Base-by-base conservation (phyloP, 495 filamentous ascomycete genomes). In the Hypoxylon crocopeplum region DNA sequence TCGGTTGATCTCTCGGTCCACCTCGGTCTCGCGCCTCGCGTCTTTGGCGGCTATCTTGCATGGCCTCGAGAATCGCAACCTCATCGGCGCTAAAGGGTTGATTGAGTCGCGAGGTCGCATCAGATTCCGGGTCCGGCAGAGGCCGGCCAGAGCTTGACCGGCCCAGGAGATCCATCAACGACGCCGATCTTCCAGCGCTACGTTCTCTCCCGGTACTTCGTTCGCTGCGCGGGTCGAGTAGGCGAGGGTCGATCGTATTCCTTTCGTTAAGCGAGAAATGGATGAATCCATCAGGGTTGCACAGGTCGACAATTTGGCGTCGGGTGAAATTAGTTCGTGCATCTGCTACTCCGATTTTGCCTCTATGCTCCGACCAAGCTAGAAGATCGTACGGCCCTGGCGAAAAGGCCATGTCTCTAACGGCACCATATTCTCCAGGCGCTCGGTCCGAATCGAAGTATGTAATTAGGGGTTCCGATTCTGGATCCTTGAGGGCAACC, bases 301-400 rank as follows among this genome's bases (percentile, higher is more conserved):
- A 83, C 29, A 95, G 69, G 1, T 82, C 64, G 7, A 96, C 70
- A 20, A 89, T 82, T 69, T 98, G 94, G 25, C 90, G 85, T 21
- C 86, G 86, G 17, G 79, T 73, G 56, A 96, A 91, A 16, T 86
- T 84, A 53, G 84, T 85, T 17, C 94, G 87, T 17, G 93, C 75
- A 76, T 98, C 94, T 2, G 89, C 89, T 38, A 98, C 78, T 8
- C 92, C 93, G 27, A 93, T 82, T 59, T 89, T 82, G 7, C 91
- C 93, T 56, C 86, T 87, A 57, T 96, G 88, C 74, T 98, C 94
- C 16, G 92, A 85, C 92, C 93, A 97, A 19, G 95, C 89, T 27
- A 98, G 79, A 12, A 98, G 82, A 70, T 98, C 93, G 83, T 87
- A 90, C 7, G 93, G 91, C 15, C 88, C 90, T 2, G 94, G 92